A percentile compares a stretch with the other conserved stretches of the same genome.
Evolutionary conservation across 2,329 filamentous ascomycete genomes (phyloP).

Genomic region (Trichoderma sp.): DNA sequence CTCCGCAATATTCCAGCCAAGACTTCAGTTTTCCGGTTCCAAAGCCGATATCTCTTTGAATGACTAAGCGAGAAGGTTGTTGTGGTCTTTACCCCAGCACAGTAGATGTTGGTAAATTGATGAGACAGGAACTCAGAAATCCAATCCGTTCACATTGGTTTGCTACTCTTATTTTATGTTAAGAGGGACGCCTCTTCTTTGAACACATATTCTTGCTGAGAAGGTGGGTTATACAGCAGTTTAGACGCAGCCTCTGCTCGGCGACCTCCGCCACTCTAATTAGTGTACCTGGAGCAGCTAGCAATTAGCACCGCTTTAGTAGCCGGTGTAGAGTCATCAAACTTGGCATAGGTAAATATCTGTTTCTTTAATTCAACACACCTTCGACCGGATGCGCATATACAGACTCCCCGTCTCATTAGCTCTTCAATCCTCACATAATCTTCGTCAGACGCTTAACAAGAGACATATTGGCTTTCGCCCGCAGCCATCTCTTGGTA

Average conservation of each 20-base stretch:
- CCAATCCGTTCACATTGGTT: neutral
- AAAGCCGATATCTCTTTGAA: neutral
- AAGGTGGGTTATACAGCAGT: neutral
- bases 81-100: too few relatives aligned
- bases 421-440: neutral
- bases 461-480: neutral
- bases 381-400: neutral
- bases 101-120: neutral
- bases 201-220: neutral
- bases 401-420: neutral
- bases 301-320: neutral
- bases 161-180: neutral
- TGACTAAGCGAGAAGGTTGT: neutral
- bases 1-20: neutral
- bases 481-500: neutral
- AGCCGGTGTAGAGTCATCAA: conserved; percentile 12
- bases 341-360: neutral
- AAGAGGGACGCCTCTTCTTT: neutral
- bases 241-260: neutral
- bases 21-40: neutral
- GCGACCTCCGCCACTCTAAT: neutral
- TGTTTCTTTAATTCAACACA: conserved; percentile 15
- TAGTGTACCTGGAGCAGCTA: neutral
- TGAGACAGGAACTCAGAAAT: neutral
- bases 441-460: neutral